Evolutionary conservation across 352 stramenopile species (phyloP), one percentile per base, ranked within the genome.

Genomic region (Thraustotheca clavata): DNA sequence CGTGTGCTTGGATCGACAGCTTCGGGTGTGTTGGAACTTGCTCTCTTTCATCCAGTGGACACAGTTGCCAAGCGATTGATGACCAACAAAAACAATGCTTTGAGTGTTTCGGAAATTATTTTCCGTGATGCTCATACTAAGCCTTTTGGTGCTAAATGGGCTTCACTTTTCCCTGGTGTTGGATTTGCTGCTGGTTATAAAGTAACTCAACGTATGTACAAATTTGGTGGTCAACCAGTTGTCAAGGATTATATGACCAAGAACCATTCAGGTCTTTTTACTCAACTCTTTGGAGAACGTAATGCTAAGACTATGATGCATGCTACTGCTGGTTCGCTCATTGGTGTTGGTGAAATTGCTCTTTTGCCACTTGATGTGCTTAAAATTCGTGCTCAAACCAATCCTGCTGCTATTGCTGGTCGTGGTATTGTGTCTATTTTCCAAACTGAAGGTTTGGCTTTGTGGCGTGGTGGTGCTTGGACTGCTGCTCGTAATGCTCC

Each of bases 371-470:
- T 98, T n/a, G 92, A 98, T 69, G 88, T 97, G 69, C 86, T 98
- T 66, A 98, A 98, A 80, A 97, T 98, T 70, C 96, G 96, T 69
- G 90, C 92, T 16, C 94, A 98, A 74, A 97, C 92, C 62, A 95
- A 96, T 76, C 94, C 94, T 24, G 89, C 91, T 49, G 88, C 89
- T 32, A 89, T 98, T 50, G 81, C 81, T 33, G 91, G 91, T 59
- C 87, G 94, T 40, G 92, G 92, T 40, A 70, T 98, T 34, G 65
- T 95, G 27, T 75, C 96, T 69, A 97, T 98, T 70, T 94, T 98
- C 79, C 72, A 79, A 62, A 91, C 83, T 52, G 94, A 98, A 71
- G 89, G 90, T 59, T 83, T 96, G 38, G 79, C 82, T 31, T 75
- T 98, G 50, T 98, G 97, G 78, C 86, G 91, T 68, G 89, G 89